phyloP scores from a whole-genome alignment of 345 rosid genomes.

The Populus tremula region DNA sequence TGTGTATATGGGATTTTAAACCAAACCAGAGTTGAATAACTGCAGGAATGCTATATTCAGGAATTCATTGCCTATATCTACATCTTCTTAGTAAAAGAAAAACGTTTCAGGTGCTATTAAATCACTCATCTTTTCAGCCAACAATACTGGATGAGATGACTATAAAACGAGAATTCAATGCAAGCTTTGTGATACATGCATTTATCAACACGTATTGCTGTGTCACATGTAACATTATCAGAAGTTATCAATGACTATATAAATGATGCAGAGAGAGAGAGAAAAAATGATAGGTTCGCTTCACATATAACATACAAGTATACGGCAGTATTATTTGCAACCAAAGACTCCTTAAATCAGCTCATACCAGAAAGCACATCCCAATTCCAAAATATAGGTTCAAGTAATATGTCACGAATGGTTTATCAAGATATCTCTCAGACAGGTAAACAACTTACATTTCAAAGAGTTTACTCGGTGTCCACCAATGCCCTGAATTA shows the following conservation, averaged over 20 bases:
- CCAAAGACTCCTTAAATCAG: not conserved
- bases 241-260: not conserved
- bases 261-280: not conserved
- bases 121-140: not conserved
- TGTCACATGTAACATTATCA: not conserved
- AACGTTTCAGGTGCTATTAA: not conserved
- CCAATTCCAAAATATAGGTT: not conserved
- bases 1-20: not conserved
- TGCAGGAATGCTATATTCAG: not conserved
- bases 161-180: not conserved
- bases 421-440: not conserved
- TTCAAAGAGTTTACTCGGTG: constrained; percentile 61
- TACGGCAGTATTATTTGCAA: not conserved
- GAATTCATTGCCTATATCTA: not conserved
- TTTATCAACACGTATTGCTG: not conserved
- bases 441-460: constrained; percentile 43
- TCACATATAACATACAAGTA: no score
- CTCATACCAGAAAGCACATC: not conserved
- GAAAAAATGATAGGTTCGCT: no score
- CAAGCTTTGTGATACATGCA: not conserved
- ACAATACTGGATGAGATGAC: not conserved
- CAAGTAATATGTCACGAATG: not conserved
- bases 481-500: constrained; percentile 85
- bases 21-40: not conserved
- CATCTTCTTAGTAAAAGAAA: not conserved